phyloP scores from a whole-genome alignment of 768 basidiomycete genomes.

The Russula vinacea region DNA sequence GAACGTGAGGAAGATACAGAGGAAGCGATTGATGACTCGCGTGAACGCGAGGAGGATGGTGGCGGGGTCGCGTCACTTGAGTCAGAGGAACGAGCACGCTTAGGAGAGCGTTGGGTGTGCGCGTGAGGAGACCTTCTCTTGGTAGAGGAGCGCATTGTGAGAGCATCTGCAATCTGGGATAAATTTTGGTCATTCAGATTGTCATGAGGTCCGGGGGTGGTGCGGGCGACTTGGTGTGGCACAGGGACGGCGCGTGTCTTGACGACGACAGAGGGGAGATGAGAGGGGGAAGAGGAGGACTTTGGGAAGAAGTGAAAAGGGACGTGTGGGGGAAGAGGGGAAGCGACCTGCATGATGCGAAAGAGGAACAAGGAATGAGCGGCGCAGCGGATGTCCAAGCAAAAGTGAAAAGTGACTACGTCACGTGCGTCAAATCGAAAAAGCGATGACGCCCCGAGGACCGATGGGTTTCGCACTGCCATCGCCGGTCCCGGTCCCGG shows the following conservation, averaged over 20 bases:
- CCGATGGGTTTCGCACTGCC: not conserved
- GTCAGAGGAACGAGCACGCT: slow-evolving; percentile 29
- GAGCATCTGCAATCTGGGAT: slow-evolving; percentile 1
- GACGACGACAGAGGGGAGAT: slow-evolving; percentile 29
- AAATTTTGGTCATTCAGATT: slow-evolving; percentile 4
- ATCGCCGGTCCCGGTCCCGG: not conserved
- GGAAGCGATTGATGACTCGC: slow-evolving; percentile 28
- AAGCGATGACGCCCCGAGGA: not conserved
- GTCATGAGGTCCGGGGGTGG: not conserved
- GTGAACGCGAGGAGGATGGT: slow-evolving; percentile 8
- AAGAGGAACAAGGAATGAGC: not conserved
- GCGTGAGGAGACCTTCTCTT: slow-evolving; percentile 14
- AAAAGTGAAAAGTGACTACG: slow-evolving; percentile 3
- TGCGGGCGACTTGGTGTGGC: slow-evolving; percentile 11
- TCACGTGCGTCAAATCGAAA: slow-evolving; percentile 1
- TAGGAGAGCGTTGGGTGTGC: slow-evolving; percentile 4
- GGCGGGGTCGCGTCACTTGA: slow-evolving; percentile 25
- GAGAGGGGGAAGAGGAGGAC: slow-evolving; percentile 28
- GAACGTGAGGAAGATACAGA: slow-evolving; percentile 29
- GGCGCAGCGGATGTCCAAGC: not conserved
- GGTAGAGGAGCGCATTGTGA: not conserved
- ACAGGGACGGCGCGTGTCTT: slow-evolving; percentile 36
- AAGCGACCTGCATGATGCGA: slow-evolving; percentile 25
- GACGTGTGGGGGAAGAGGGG: slow-evolving; percentile 12
- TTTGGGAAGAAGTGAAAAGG: slow-evolving; percentile 38